These are phyloP conservation scores for Bruguiera sexangula DNA, from an alignment of 345 rosid species.

Conservation along the genomic window DNA sequence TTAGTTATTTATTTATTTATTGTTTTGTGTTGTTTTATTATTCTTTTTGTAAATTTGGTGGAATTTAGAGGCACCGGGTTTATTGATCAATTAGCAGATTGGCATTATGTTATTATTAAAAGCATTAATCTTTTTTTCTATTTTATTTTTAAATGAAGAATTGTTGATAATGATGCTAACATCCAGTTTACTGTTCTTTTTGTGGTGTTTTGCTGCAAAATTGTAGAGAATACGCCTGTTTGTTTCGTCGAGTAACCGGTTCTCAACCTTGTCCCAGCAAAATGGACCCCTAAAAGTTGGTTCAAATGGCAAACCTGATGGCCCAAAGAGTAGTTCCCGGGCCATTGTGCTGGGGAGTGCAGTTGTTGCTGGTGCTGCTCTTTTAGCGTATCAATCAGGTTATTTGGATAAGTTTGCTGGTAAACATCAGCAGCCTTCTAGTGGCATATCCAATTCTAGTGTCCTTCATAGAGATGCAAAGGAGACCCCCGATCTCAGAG, in stretches of 20 bases:
- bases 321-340: slow-evolving; percentile 37
- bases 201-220: background rate
- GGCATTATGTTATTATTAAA: background rate
- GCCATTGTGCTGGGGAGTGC: slow-evolving; percentile 49
- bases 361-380: slow-evolving; percentile 42
- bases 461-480: slow-evolving; percentile 23
- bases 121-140: background rate
- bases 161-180: background rate
- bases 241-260: slow-evolving; percentile 45
- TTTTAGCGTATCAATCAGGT: slow-evolving; percentile 56
- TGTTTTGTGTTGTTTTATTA: too few relatives aligned
- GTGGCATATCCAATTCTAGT: slow-evolving; percentile 23
- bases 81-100: background rate
- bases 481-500: slow-evolving; percentile 18
- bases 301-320: slow-evolving; percentile 41
- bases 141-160: background rate
- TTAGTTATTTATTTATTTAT: too few relatives aligned
- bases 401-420: slow-evolving; percentile 50
- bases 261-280: slow-evolving; percentile 45
- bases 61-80: too few relatives aligned
- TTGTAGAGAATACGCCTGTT: slow-evolving; percentile 35
- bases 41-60: too few relatives aligned
- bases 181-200: slow-evolving; percentile 4
- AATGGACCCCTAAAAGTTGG: slow-evolving; percentile 45
- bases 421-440: slow-evolving; percentile 29